These are phyloP conservation scores for Botryosphaeria dothidea DNA, from an alignment of 2,329 filamentous ascomycete species.

Conservation along the genomic window DNA sequence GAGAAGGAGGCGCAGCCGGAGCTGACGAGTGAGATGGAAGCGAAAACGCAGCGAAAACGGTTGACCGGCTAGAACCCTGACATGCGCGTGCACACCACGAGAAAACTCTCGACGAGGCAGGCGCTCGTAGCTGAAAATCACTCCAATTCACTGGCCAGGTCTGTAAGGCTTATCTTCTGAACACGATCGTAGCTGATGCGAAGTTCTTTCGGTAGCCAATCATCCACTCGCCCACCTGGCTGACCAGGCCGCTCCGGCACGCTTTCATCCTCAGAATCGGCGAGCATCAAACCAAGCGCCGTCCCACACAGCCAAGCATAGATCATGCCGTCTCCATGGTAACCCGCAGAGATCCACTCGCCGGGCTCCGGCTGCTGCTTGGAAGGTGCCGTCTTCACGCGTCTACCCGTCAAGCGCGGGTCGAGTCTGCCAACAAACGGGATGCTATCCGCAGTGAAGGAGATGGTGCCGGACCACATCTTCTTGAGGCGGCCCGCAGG, in stretches of 20 bases:
- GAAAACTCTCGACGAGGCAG: too few relatives aligned
- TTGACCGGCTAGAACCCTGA: too few relatives aligned
- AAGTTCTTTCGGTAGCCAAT: slow-evolving; percentile 5
- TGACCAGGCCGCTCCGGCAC: neutral
- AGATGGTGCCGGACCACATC: slow-evolving; percentile 30
- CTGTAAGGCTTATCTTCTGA: neutral
- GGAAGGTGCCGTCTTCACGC: slow-evolving; percentile 23
- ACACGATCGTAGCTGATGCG: slow-evolving; percentile 12
- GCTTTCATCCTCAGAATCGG: neutral
- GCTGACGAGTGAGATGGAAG: too few relatives aligned
- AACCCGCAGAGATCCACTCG: slow-evolving; percentile 25
- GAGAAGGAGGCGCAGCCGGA: too few relatives aligned
- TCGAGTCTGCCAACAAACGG: slow-evolving; percentile 7
- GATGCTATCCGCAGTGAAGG: slow-evolving; percentile 3
- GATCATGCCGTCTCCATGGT: slow-evolving; percentile 27
- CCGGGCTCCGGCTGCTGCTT: slow-evolving; percentile 24
- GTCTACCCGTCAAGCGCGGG: slow-evolving; percentile 4
- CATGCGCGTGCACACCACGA: too few relatives aligned
- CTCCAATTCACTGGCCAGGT: slow-evolving; percentile 6
- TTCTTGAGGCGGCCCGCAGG: neutral
- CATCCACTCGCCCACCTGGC: neutral
- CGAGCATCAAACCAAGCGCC: slow-evolving; percentile 9
- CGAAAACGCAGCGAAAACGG: too few relatives aligned
- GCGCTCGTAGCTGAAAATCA: neutral
- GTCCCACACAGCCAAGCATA: slow-evolving; percentile 14